phyloP scores from a whole-genome alignment of 768 basidiomycete genomes.

The Lactifluus pinguis region DNA sequence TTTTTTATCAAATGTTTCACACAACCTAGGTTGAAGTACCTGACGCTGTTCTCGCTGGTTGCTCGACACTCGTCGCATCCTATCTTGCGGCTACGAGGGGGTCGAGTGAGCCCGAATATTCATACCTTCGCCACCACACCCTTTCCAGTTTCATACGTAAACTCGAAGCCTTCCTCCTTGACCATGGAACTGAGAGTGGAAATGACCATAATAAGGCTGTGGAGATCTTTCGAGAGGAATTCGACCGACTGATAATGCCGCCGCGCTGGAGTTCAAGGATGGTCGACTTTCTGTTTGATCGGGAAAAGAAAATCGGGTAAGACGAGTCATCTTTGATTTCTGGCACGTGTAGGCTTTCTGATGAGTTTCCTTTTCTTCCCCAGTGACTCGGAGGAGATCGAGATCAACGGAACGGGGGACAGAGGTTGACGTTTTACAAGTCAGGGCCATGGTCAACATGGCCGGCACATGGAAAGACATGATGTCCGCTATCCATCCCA shows the following conservation, averaged over 20 bases:
- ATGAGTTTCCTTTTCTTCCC: background rate
- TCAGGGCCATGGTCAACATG: too few relatives aligned
- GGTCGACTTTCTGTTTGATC: background rate
- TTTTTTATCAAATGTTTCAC: background rate
- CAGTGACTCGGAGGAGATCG: too few relatives aligned
- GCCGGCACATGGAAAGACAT: too few relatives aligned
- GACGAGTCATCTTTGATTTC: background rate
- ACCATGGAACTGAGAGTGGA: conserved; percentile 32
- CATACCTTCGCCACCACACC: conserved; percentile 45
- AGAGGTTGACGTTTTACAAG: too few relatives aligned
- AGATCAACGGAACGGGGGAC: too few relatives aligned
- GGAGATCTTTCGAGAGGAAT: conserved; percentile 30
- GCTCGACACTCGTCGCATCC: conserved; percentile 57
- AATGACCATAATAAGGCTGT: conserved; percentile 32
- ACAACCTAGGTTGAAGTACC: conserved; percentile 27
- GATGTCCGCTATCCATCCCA: too few relatives aligned
- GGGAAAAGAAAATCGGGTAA: background rate
- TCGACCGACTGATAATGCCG: conserved; percentile 35
- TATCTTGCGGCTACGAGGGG: conserved; percentile 65
- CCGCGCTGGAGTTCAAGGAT: background rate
- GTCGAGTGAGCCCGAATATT: conserved; percentile 58
- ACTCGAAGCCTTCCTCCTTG: conserved; percentile 45
- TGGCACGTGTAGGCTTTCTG: background rate
- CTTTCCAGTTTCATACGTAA: conserved; percentile 59
- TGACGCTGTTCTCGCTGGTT: conserved; percentile 39